phyloP scores from a whole-genome alignment of 768 basidiomycete species.

The Boletus subcaerulescens region DNA sequence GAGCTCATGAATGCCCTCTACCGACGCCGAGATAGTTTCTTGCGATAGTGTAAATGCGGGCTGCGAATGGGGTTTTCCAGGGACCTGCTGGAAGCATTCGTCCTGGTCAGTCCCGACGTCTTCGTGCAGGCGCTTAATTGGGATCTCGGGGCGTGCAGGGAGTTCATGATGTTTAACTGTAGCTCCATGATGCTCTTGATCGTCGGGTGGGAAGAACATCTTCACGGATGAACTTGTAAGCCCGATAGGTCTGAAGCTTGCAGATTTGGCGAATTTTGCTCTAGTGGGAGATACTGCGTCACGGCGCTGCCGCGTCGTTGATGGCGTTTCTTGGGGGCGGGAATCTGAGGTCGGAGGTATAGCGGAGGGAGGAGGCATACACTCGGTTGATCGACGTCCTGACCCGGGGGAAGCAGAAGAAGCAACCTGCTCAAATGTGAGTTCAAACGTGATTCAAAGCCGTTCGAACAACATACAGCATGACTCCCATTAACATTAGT shows the following conservation, averaged over 20 bases:
- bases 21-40: constrained; percentile 9
- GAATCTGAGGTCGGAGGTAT: constrained; percentile 22
- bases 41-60: constrained; percentile 1
- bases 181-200: constrained; percentile 49
- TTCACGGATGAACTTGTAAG: constrained; percentile 55
- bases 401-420: constrained; percentile 21
- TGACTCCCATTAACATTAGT: constrained; percentile 37
- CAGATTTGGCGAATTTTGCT: constrained; percentile 33
- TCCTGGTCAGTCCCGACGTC: constrained; percentile 20
- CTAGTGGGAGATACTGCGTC: constrained; percentile 20
- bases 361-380: constrained; percentile 35
- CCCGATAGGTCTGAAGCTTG: constrained; percentile 69
- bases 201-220: constrained; percentile 81
- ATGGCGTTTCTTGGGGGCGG: constrained; percentile 12
- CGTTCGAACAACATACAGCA: constrained; percentile 19
- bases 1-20: constrained; percentile 9
- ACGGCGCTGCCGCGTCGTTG: constrained; percentile 13
- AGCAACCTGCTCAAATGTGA: constrained; percentile 18
- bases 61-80: constrained; percentile 1
- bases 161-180: constrained; percentile 14
- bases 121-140: constrained; percentile 28
- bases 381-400: constrained; percentile 23
- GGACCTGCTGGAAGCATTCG: constrained; percentile 10
- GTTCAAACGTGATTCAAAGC: not conserved
- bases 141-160: constrained; percentile 23